phyloP scores from a whole-genome alignment of 805 yeast species.

The Ogataea ganodermae region DNA sequence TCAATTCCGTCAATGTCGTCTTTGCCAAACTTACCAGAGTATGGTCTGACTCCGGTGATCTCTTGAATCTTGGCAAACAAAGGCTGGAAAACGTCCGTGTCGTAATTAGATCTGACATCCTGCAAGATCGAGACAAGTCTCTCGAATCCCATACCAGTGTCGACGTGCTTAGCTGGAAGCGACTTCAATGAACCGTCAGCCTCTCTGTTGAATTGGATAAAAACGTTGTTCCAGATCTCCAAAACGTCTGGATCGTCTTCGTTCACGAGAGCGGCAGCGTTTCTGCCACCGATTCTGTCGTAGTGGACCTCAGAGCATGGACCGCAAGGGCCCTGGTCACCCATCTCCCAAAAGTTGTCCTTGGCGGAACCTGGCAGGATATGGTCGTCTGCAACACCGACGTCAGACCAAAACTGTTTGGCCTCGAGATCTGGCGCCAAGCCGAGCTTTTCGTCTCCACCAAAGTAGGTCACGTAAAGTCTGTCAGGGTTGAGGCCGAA shows the following conservation, averaged over 20 bases:
- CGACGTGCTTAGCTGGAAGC: constrained; percentile 93
- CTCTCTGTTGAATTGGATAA: constrained; percentile 96
- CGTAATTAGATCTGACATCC: constrained; percentile 89
- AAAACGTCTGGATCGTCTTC: constrained; percentile 97
- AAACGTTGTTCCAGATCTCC: constrained; percentile 97
- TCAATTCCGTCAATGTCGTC: constrained; percentile 95
- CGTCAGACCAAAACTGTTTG: constrained; percentile 76
- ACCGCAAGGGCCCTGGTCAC: constrained; percentile 99
- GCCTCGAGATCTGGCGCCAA: constrained; percentile 95
- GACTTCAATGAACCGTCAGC: constrained; percentile 75
- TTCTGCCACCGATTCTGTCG: constrained; percentile 98
- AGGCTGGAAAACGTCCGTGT: constrained; percentile 95
- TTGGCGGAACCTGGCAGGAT: constrained; percentile 86
- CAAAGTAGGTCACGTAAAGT: constrained; percentile 94
- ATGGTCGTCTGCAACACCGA: constrained; percentile 90
- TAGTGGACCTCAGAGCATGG: constrained; percentile 98
- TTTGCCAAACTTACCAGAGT: constrained; percentile 88
- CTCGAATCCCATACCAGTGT: constrained; percentile 99
- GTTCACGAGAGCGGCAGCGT: constrained; percentile 87
- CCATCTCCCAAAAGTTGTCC: constrained; percentile 99
- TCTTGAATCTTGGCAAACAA: constrained; percentile 84
- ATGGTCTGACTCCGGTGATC: constrained; percentile 89
- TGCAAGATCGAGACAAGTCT: constrained; percentile 94
- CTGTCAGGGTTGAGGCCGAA: constrained; percentile 79
- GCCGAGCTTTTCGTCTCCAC: constrained; percentile 82